These are phyloP conservation scores for Breviolum minutum DNA, from an alignment of 73 alveolate species.

Conservation along the genomic window DNA sequence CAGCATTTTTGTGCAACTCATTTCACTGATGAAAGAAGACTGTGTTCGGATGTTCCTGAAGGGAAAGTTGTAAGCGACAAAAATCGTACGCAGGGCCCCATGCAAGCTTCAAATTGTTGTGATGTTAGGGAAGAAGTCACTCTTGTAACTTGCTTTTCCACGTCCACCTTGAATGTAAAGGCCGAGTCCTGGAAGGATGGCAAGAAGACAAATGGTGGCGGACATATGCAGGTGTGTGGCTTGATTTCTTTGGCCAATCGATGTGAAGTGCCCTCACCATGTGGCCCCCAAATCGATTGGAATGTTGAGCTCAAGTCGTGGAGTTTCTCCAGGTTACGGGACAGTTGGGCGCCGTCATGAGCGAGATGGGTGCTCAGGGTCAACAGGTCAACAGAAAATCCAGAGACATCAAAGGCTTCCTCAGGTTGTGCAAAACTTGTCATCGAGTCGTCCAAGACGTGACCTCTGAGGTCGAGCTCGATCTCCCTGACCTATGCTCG, in stretches of 20 bases:
- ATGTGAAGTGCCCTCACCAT: not conserved
- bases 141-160: too few species aligned
- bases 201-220: slow-evolving; percentile 9
- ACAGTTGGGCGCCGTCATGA: slow-evolving; percentile 97
- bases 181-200: not conserved
- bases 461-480: slow-evolving; percentile 74
- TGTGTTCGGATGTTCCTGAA: not conserved
- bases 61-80: not conserved
- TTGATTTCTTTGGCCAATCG: not conserved
- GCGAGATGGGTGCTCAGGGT: slow-evolving; percentile 86
- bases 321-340: slow-evolving; percentile 96
- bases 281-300: not conserved
- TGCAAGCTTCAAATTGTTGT: too few species aligned
- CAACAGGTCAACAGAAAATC: too few species aligned
- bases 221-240: slow-evolving; percentile 33
- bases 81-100: too few species aligned
- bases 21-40: not conserved
- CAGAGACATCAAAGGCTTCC: too few species aligned
- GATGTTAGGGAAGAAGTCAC: too few species aligned
- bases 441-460: too few species aligned
- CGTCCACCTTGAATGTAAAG: not conserved
- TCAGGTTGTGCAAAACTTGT: too few species aligned
- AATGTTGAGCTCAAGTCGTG: not conserved
- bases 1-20: too few species aligned
- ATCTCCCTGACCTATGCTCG: slow-evolving; percentile 97